Conservation (phyloP, 345 rosid genomes). For the Salix udensis region DNA sequence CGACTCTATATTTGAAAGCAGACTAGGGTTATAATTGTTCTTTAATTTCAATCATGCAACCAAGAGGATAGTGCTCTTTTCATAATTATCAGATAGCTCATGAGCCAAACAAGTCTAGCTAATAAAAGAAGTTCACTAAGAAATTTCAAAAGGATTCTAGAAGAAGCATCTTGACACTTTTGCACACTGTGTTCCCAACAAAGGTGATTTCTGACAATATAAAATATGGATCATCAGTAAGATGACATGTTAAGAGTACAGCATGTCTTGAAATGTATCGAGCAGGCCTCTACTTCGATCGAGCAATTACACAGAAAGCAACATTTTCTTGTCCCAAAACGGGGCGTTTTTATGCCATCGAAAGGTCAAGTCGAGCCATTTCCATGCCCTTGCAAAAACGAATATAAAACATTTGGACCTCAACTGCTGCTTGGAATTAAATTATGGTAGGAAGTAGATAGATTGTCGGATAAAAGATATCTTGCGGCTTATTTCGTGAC, state of each 20-base stretch:
- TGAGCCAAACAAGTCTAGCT: constrained; percentile 11
- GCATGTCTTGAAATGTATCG: background rate
- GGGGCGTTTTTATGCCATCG: background rate
- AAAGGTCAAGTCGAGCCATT: constrained; percentile 3
- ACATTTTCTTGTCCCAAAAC: background rate
- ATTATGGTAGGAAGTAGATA: constrained; percentile 12
- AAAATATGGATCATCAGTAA: constrained; percentile 7
- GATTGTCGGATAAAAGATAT: constrained; percentile 23
- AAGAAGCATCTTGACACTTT: constrained; percentile 37
- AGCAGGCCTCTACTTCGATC: background rate
- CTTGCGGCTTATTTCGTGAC: constrained; percentile 4
- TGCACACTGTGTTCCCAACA: constrained; percentile 51
- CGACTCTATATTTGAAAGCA: constrained; percentile 16
- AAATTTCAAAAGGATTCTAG: constrained; percentile 24
- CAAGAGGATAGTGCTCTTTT: constrained; percentile 39
- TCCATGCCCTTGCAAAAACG: background rate
- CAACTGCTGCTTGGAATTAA: background rate
- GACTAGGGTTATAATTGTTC: constrained; percentile 10
- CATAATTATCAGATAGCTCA: constrained; percentile 11
- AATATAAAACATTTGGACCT: background rate
- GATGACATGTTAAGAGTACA: background rate
- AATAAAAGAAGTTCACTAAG: constrained; percentile 10
- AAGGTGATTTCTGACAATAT: constrained; percentile 4
- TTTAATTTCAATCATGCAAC: constrained; percentile 46
- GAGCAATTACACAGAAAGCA: background rate